Evolutionary conservation across 2,329 filamentous ascomycete genomes (phyloP).

Genomic region (Penicillium glabrum): DNA sequence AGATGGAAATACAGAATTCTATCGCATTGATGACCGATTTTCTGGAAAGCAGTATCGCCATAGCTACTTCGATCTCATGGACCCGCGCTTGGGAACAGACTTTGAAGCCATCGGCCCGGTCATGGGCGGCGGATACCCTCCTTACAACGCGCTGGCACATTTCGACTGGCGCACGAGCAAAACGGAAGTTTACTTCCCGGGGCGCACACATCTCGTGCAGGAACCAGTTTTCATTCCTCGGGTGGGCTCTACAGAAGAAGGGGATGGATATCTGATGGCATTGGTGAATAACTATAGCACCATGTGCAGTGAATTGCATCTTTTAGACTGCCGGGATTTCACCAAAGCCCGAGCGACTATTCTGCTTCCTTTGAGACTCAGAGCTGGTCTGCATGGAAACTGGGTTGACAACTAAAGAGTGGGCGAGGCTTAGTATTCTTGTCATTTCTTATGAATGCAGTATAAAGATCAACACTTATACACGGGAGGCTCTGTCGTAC

Average conservation of each 20-base stretch:
- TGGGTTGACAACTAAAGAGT: constrained; percentile 13
- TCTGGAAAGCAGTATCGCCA: constrained; percentile 35
- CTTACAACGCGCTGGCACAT: constrained; percentile 52
- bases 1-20: constrained; percentile 49
- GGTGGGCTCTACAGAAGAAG: constrained; percentile 8
- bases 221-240: constrained; percentile 26
- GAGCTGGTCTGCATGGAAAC: constrained; percentile 23
- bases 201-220: constrained; percentile 37
- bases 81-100: constrained; percentile 39
- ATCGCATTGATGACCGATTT: constrained; percentile 51
- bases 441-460: too few species aligned
- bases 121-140: constrained; percentile 30
- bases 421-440: neutral
- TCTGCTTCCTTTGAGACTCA: constrained; percentile 15
- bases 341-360: constrained; percentile 9
- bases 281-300: constrained; percentile 24
- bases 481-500: neutral
- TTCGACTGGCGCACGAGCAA: constrained; percentile 24
- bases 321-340: constrained; percentile 18
- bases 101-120: constrained; percentile 26
- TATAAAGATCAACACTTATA: too few species aligned
- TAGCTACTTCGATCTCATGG: constrained; percentile 48
- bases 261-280: constrained; percentile 23
- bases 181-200: constrained; percentile 47
- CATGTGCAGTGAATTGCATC: constrained; percentile 23